Evolutionary conservation across 371 early-diverging fungal genomes (phyloP).

Genomic region (Saksenaea oblongispora): DNA sequence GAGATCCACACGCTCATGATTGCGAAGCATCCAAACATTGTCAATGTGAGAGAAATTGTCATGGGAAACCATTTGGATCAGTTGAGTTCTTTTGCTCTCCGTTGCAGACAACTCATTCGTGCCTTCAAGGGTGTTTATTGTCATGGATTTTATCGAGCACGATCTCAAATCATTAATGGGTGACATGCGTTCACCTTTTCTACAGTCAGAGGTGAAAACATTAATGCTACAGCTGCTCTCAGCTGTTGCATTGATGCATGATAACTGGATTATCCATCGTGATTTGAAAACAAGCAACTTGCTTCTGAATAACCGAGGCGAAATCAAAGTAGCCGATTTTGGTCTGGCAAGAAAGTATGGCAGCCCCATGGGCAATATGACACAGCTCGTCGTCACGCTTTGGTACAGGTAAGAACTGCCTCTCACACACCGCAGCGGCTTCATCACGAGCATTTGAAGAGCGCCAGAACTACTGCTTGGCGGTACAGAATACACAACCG

Average conservation of each 20-base stretch:
- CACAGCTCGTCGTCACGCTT: constrained; percentile 89
- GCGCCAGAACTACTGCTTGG: constrained; percentile 98
- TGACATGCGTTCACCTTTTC: constrained; percentile 76
- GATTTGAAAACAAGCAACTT: constrained; percentile 98
- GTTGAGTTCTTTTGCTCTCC: constrained; percentile 40
- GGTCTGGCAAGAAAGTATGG: constrained; percentile 80
- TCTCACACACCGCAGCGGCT: too few relatives aligned
- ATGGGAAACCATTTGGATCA: constrained; percentile 77
- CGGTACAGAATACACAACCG: constrained; percentile 86
- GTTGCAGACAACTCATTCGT: background rate
- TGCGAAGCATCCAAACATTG: constrained; percentile 92
- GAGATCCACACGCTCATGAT: constrained; percentile 90
- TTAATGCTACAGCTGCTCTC: constrained; percentile 87
- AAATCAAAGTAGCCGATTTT: constrained; percentile 87
- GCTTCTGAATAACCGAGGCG: constrained; percentile 84
- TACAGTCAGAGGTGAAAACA: constrained; percentile 91
- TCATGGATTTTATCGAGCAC: constrained; percentile 97
- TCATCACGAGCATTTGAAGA: too few relatives aligned
- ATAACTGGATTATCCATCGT: constrained; percentile 94
- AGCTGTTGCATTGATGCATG: constrained; percentile 89
- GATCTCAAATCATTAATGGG: constrained; percentile 92
- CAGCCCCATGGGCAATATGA: constrained; percentile 75
- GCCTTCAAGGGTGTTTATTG: constrained; percentile 83
- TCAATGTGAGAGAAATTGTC: constrained; percentile 92
- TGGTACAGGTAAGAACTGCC: constrained; percentile 82